A percentile compares a stretch with the other conserved stretches of the same genome.
phyloP scores from a whole-genome alignment of 768 basidiomycete genomes.

The Lactarius evosmus region DNA sequence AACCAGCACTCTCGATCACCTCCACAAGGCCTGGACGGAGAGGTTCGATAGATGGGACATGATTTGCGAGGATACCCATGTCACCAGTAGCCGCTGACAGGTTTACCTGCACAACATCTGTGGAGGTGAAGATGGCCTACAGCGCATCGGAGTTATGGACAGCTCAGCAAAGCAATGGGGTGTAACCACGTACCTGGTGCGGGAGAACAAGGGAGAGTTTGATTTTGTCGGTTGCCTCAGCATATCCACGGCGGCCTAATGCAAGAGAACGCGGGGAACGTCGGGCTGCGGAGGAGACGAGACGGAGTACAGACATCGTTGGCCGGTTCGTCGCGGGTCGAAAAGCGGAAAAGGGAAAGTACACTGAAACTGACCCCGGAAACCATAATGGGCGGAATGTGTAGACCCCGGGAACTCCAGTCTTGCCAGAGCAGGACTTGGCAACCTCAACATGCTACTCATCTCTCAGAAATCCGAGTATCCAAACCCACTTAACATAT shows the following conservation, averaged over 20 bases:
- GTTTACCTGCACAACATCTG: slow-evolving; percentile 95
- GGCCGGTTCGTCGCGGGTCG: not conserved
- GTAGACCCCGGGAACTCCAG: slow-evolving; percentile 12
- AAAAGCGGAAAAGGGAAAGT: not conserved
- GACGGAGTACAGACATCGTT: slow-evolving; percentile 74
- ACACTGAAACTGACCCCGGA: slow-evolving; percentile 3
- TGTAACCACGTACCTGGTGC: slow-evolving; percentile 69
- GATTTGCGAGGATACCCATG: slow-evolving; percentile 99
- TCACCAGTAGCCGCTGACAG: slow-evolving; percentile 91
- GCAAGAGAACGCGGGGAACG: slow-evolving; percentile 51
- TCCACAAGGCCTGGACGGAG: slow-evolving; percentile 93
- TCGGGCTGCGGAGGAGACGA: slow-evolving; percentile 61
- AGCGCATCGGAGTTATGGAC: slow-evolving; percentile 18
- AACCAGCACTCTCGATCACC: slow-evolving; percentile 76
- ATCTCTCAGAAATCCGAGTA: too few relatives aligned
- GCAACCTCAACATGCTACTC: too few relatives aligned
- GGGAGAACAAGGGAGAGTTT: slow-evolving; percentile 92
- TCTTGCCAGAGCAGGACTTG: not conserved
- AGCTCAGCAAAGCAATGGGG: slow-evolving; percentile 9
- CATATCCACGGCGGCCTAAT: slow-evolving; percentile 78
- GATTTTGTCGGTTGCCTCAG: slow-evolving; percentile 87
- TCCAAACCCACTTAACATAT: too few relatives aligned
- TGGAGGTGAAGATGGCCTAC: slow-evolving; percentile 86
- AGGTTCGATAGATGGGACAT: slow-evolving; percentile 95
- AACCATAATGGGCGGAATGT: not conserved